Evolutionary conservation across 768 basidiomycete genomes (phyloP), one percentile per base, ranked within the genome.

Genomic region (Mycena metata): DNA sequence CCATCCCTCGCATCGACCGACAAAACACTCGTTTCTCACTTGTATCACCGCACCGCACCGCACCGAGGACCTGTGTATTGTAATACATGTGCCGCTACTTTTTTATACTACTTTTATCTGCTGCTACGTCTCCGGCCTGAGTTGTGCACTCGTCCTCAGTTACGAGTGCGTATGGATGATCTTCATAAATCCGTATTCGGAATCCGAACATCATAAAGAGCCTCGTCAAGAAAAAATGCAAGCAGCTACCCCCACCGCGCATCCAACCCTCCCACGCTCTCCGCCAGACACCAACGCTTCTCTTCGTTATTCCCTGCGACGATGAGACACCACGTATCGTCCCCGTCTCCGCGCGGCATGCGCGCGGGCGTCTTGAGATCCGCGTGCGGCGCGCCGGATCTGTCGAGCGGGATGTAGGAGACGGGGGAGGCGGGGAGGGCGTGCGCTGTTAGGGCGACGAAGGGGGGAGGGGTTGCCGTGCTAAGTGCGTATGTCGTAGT

Each of bases 291-390:
- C 85, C 87, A 90, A 0, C 69, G 64, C 1, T 64, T 71, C 39
- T 58, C 66, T n/a, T n/a, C n/a, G n/a, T n/a, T n/a, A n/a, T n/a
- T n/a, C 57, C 70, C 77, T 50, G 77, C 74, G 13, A 86, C 60
- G 50, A 88, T 70, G 43, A 89, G 60, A 71, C 79, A 83, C 77
- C 83, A 82, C 1, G 85, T 86, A 67, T 90, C 88, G 59, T 90
- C 89, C 3, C 84, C 86, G 46, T 89, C 83, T 13, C 58, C 70
- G 30, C 83, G 78, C 4, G 89, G 85, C 5, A 85, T 73, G 43
- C 87, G 80, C 5, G 76, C 61, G 0, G 84, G 83, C 0, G 75
- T 72, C 33, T 81, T 77, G 30, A 76, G 74, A 0, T 67, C 73
- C 35, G 61, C 57, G 15, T 57, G n/a, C n/a, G n/a, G n/a, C n/a